A percentile compares a stretch with the other conserved stretches of the same genome.
These are phyloP conservation scores for Fusarium palustre DNA, from an alignment of 2,329 filamentous ascomycete genomes.

Conservation along the genomic window DNA sequence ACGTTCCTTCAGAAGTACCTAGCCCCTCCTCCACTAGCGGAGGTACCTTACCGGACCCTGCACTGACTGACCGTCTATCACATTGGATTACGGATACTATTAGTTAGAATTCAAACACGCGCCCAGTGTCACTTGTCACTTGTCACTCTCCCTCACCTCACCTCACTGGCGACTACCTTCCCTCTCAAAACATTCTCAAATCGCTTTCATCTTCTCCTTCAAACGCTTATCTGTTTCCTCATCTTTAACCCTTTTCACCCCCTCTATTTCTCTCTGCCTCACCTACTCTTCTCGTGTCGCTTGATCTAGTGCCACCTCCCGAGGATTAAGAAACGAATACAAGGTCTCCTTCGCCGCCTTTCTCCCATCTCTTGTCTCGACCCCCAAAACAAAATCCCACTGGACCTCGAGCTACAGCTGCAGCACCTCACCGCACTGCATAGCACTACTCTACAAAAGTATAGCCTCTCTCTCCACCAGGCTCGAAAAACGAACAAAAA, in stretches of 20 bases:
- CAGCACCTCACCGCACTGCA: background rate
- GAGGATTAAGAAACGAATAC: conserved; percentile 1
- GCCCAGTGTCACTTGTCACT: conserved; percentile 38
- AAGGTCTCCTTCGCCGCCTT: conserved; percentile 8
- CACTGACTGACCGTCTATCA: conserved; percentile 26
- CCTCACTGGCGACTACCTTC: conserved; percentile 4
- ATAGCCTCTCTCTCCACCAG: conserved; percentile 13
- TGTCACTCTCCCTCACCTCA: conserved; percentile 17
- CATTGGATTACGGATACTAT: background rate
- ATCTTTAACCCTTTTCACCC: conserved; percentile 14
- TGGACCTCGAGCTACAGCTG: conserved; percentile 22
- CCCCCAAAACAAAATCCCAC: conserved; percentile 7
- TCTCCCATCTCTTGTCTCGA: conserved; percentile 8
- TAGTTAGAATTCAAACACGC: conserved; percentile 19
- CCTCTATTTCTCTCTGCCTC: conserved; percentile 5
- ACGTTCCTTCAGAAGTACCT: conserved; percentile 21
- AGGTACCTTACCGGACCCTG: conserved; percentile 21
- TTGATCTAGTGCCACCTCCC: conserved; percentile 1
- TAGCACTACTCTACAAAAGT: conserved; percentile 3
- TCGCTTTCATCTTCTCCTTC: conserved; percentile 19
- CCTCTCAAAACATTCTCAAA: conserved; percentile 21
- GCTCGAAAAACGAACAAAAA: conserved; percentile 14
- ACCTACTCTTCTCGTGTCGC: background rate
- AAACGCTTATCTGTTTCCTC: conserved; percentile 26
- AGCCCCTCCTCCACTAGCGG: conserved; percentile 26